These are phyloP conservation scores for Yamadazyma atmosphaerica DNA, from an alignment of 1,139 yeast species.

Conservation along the genomic window DNA sequence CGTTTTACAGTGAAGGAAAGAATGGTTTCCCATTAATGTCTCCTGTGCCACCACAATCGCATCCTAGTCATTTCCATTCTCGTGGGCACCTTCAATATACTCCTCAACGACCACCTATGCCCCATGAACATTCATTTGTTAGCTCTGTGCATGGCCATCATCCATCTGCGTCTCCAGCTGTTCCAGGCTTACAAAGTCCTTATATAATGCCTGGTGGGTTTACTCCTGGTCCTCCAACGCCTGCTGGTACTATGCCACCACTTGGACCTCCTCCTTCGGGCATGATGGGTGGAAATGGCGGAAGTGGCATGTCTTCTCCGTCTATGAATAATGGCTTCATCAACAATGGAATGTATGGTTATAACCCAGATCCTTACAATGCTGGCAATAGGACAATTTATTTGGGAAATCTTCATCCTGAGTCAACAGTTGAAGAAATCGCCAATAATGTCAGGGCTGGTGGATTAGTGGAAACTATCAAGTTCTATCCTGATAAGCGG, in stretches of 20 bases:
- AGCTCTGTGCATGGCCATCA: background rate
- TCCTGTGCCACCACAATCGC: constrained; percentile 2
- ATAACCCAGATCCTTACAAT: constrained; percentile 25
- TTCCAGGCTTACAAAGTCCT: constrained; percentile 3
- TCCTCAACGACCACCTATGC: background rate
- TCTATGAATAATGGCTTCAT: background rate
- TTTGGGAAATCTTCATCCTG: constrained; percentile 46
- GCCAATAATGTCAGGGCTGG: constrained; percentile 52
- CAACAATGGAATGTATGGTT: constrained; percentile 5
- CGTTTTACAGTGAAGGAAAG: background rate
- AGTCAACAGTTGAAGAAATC: constrained; percentile 48
- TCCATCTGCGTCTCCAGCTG: background rate
- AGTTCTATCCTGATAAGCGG: constrained; percentile 35
- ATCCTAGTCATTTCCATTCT: constrained; percentile 1
- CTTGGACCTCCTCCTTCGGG: background rate
- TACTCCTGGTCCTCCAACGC: constrained; percentile 1
- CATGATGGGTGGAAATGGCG: background rate
- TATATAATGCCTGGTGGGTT: constrained; percentile 4
- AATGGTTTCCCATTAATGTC: constrained; percentile 1
- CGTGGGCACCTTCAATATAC: background rate
- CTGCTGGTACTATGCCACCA: background rate
- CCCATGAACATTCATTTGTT: background rate
- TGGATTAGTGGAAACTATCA: constrained; percentile 45
- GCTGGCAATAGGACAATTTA: constrained; percentile 45
- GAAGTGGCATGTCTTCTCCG: constrained; percentile 1